Conservation (phyloP, 768 basidiomycete species). For the Aureoboletus auriporus region DNA sequence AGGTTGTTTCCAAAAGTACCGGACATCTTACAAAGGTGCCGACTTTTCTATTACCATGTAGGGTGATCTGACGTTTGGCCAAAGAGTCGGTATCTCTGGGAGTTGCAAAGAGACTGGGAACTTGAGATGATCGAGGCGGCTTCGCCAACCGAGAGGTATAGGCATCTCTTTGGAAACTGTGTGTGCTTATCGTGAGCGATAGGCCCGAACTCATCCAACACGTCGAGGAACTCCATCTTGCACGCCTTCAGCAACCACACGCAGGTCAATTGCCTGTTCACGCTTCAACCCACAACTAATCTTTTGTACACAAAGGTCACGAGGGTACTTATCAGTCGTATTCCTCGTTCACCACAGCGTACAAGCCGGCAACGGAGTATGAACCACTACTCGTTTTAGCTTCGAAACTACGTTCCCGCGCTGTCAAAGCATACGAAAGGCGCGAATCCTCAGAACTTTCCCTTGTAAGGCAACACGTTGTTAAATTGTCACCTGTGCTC, state of each 20-base stretch:
- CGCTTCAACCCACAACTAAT: not conserved
- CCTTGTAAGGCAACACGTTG: conserved; percentile 43
- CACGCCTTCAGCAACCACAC: conserved; percentile 73
- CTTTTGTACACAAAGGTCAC: conserved; percentile 45
- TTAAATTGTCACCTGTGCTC: conserved; percentile 5
- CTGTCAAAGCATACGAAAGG: conserved; percentile 56
- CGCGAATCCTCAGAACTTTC: conserved; percentile 60
- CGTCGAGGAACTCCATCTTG: conserved; percentile 58
- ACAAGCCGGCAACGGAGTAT: conserved; percentile 72
- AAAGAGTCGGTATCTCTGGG: conserved; percentile 73
- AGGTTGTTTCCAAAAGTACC: conserved; percentile 52
- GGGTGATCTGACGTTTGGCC: conserved; percentile 10
- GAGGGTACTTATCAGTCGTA: conserved; percentile 83
- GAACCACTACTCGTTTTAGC: conserved; percentile 73
- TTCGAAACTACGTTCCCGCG: conserved; percentile 63
- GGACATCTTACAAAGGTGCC: conserved; percentile 63
- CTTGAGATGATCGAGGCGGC: conserved; percentile 54
- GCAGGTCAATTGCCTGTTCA: conserved; percentile 44
- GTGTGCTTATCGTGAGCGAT: not conserved
- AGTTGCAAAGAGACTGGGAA: conserved; percentile 71
- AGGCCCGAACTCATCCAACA: conserved; percentile 44
- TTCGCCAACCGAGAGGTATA: conserved; percentile 44
- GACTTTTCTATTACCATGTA: conserved; percentile 4
- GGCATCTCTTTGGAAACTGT: not conserved
- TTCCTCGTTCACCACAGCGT: conserved; percentile 82